Evolutionary conservation across 2,329 filamentous ascomycete genomes (phyloP).

Genomic region (Neopestalotiopsis clavispora): DNA sequence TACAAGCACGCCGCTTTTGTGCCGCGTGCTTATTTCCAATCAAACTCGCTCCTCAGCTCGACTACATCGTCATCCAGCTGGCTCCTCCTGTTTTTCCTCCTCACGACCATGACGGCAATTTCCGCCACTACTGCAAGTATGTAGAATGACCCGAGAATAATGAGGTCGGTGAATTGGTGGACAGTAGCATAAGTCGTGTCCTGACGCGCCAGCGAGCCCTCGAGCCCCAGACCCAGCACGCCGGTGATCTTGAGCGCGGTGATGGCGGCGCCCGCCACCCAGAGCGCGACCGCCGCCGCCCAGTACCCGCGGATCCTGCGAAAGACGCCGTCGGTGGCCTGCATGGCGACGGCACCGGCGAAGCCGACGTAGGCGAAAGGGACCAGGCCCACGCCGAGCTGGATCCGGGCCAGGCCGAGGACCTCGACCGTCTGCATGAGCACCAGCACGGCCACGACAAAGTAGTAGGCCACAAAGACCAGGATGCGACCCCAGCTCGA

Average conservation of each 20-base stretch:
- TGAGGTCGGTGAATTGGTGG: constrained; percentile 31
- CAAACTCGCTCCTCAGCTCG: constrained; percentile 18
- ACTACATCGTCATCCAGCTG: constrained; percentile 16
- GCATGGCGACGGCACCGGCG: constrained; percentile 22
- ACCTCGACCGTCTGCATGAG: constrained; percentile 32
- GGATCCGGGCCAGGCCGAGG: constrained; percentile 21
- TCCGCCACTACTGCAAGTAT: constrained; percentile 23
- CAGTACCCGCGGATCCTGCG: constrained; percentile 25
- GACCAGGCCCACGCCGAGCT: constrained; percentile 17
- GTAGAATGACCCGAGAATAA: constrained; percentile 27
- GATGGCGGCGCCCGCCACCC: constrained; percentile 26
- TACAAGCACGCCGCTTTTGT: too few relatives aligned
- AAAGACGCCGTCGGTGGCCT: constrained; percentile 24
- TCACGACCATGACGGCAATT: constrained; percentile 18
- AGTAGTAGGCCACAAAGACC: constrained; percentile 28
- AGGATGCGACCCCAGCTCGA: constrained; percentile 24
- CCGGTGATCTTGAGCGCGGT: constrained; percentile 28
- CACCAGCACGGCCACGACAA: constrained; percentile 26
- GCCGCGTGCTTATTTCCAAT: constrained; percentile 13
- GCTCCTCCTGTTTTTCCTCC: constrained; percentile 11
- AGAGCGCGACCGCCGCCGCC: constrained; percentile 28
- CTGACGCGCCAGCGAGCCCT: constrained; percentile 20
- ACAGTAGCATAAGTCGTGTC: constrained; percentile 25
- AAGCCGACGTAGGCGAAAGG: constrained; percentile 25
- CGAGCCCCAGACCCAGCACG: constrained; percentile 19